A percentile compares a stretch with the other conserved stretches of the same genome.
Evolutionary conservation across 2,329 filamentous ascomycete genomes (phyloP).

Genomic region (Byssothecium circinans): DNA sequence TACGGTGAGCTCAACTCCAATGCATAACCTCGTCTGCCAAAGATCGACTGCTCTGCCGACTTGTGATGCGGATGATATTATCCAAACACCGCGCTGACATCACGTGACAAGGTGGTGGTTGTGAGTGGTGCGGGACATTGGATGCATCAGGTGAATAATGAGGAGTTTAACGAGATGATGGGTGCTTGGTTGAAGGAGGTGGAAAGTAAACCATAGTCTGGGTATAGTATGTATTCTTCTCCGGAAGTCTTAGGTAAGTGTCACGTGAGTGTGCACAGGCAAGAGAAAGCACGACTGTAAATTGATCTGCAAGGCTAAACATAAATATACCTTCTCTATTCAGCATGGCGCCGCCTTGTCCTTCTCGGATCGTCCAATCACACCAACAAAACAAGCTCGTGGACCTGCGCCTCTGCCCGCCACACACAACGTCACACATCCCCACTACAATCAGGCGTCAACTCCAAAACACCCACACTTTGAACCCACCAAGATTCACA

Average conservation of each 20-base stretch:
- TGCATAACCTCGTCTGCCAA: too few species aligned
- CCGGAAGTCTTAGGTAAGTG: too few species aligned
- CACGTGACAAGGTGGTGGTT: conserved; percentile 13
- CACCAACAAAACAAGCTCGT: neutral
- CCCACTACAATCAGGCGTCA: neutral
- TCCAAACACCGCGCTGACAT: conserved; percentile 20
- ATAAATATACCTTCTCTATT: neutral
- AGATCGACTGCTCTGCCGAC: neutral
- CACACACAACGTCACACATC: neutral
- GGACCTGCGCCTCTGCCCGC: neutral
- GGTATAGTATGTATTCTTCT: neutral
- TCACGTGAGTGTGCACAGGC: too few species aligned
- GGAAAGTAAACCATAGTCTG: neutral
- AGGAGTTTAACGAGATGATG: conserved; percentile 18
- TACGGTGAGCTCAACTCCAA: too few species aligned
- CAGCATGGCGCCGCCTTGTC: neutral
- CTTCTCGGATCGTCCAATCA: neutral
- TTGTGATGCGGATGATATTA: conserved; percentile 29
- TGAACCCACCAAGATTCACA: too few species aligned
- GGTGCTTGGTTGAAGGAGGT: conserved; percentile 17
- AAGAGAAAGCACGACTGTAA: too few species aligned
- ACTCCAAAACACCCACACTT: neutral
- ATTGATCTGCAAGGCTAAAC: neutral
- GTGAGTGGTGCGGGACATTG: conserved; percentile 20
- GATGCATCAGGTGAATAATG: conserved; percentile 16